Evolutionary conservation across 805 yeast species (phyloP).

Genomic region (Wickerhamiella slavikovae): DNA sequence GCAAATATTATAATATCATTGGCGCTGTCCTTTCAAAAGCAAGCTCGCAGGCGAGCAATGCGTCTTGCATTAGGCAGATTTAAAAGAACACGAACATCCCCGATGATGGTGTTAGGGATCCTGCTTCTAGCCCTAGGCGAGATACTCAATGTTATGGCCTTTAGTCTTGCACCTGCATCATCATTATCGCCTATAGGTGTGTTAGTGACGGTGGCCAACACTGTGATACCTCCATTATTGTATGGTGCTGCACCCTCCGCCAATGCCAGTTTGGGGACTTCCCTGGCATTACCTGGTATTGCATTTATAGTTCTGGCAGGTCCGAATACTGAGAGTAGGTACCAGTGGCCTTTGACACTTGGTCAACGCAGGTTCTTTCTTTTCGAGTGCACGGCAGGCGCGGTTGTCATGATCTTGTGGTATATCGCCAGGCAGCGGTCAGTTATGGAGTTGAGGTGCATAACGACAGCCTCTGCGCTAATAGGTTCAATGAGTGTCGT

Average conservation of each 20-base stretch:
- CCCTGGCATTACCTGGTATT: constrained; percentile 24
- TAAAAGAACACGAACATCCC: constrained; percentile 8
- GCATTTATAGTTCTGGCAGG: constrained; percentile 23
- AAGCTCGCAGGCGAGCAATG: constrained; percentile 19
- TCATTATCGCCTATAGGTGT: constrained; percentile 31
- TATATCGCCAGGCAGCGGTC: too few species aligned
- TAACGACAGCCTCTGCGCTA: too few species aligned
- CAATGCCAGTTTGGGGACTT: constrained; percentile 22
- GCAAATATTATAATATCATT: constrained; percentile 22
- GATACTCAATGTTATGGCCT: constrained; percentile 27
- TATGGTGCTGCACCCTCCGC: constrained; percentile 21
- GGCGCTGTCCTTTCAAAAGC: constrained; percentile 23
- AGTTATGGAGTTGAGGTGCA: too few species aligned
- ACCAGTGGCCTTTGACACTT: constrained; percentile 1
- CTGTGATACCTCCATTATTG: constrained; percentile 27
- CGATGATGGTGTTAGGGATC: too few species aligned
- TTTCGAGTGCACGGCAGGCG: not conserved
- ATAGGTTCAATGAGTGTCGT: too few species aligned
- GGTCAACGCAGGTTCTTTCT: not conserved
- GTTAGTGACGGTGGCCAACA: constrained; percentile 27
- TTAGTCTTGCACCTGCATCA: constrained; percentile 28
- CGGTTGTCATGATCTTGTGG: too few species aligned
- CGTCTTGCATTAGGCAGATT: constrained; percentile 9
- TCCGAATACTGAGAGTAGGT: constrained; percentile 5
- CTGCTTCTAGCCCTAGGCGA: too few species aligned